Evolutionary conservation across 345 rosid species (phyloP), one percentile per base, ranked within the genome.

Genomic region (Salix suchowensis): DNA sequence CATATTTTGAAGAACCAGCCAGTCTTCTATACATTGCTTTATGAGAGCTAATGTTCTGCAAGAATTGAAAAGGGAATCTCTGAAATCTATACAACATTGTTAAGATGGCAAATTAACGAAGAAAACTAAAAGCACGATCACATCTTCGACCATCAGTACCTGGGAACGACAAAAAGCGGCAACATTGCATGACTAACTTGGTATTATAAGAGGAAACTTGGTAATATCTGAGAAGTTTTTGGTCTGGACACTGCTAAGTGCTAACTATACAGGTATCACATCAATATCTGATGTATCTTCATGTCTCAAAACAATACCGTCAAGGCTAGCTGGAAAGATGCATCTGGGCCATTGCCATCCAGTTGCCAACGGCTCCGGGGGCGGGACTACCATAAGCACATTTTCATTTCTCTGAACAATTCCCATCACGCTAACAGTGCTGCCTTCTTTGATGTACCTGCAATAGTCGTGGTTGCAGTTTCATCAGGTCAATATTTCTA

Each of bases 341-440:
- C 97, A 93, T 66, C 80, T 87, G 18, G 81, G 70, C 93, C 97
- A 94, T 71, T 88, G 95, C 88, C 99, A 96, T 70, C 97, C 92
- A 3, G 95, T 95, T 52, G 94, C 82, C 37, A 90, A 78, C 48
- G 98, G 94, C 76, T 92, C 97, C 1, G 91, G 72, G 0, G 94
- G 86, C 39, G 97, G 93, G 61, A 94, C 90, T 16, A 96, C 91
- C 97, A 92, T 94, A 19, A 96, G 97, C 83, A 94, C 94, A 21
- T 91, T 94, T 3, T 96, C 97, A 44, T 94, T 96, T 87, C 98
- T 88, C 79, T 94, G 97, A 76, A 96, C 97, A 60, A 96, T 92
- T 68, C 98, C 99, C 87, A 96, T 90, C 78, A 96, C 94, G 75
- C 97, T 94, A 34, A 94, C 98, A 0, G 99, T 91, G 88, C 98